phyloP scores from a whole-genome alignment of 352 stramenopile genomes.

The Phytophthora hibernalis region DNA sequence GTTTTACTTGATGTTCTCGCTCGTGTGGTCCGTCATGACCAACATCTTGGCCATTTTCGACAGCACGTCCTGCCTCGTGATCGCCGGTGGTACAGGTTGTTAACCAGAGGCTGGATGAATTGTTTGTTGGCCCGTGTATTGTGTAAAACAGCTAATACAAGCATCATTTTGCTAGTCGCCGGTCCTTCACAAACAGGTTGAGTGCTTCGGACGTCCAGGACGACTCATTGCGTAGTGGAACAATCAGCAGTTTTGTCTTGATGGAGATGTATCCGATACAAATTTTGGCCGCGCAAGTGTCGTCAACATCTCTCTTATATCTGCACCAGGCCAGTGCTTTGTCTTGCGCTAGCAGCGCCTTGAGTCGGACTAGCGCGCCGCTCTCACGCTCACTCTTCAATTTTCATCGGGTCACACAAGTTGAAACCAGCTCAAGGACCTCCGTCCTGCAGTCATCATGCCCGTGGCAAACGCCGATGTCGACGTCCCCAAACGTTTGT shows the following conservation, averaged over 20 bases:
- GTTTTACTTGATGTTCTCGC: constrained; percentile 30
- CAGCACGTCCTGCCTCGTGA: constrained; percentile 43
- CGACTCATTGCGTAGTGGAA: too few relatives aligned
- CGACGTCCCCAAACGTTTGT: constrained; percentile 36
- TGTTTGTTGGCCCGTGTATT: too few relatives aligned
- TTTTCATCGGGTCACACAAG: background rate
- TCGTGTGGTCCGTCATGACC: constrained; percentile 45
- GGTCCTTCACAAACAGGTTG: too few relatives aligned
- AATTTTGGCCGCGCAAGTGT: too few relatives aligned
- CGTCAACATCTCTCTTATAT: too few relatives aligned
- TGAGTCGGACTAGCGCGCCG: too few relatives aligned
- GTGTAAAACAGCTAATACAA: too few relatives aligned
- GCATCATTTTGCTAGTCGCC: too few relatives aligned
- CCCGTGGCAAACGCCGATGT: constrained; percentile 17
- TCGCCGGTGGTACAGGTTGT: constrained; percentile 47
- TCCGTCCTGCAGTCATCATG: constrained; percentile 28
- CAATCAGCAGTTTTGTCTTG: too few relatives aligned
- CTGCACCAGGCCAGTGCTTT: background rate
- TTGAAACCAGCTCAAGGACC: constrained; percentile 1
- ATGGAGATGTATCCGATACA: too few relatives aligned
- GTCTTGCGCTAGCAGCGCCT: too few relatives aligned
- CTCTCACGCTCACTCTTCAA: constrained; percentile 2
- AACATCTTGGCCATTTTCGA: constrained; percentile 50
- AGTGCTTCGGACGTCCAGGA: too few relatives aligned
- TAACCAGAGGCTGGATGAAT: constrained; percentile 1